Evolutionary conservation across 2,329 filamentous ascomycete species (phyloP).

Genomic region (Aschersonia sp.): DNA sequence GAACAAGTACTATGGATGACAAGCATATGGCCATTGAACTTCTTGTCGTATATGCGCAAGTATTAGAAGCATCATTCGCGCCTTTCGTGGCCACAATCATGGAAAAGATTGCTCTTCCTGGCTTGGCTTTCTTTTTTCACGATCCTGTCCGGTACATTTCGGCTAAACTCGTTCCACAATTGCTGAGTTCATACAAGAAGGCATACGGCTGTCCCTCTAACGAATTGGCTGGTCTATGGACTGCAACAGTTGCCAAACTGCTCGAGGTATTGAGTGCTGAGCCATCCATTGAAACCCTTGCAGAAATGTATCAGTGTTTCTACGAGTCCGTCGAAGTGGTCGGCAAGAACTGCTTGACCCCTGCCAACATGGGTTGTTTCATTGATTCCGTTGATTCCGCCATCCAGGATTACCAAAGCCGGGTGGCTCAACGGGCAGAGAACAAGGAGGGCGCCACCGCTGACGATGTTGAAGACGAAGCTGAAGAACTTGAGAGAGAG

Average conservation of each 20-base stretch:
- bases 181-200: constrained; percentile 89
- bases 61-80: constrained; percentile 83
- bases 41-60: constrained; percentile 91
- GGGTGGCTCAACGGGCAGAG: constrained; percentile 70
- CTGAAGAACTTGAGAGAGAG: constrained; percentile 73
- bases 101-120: constrained; percentile 89
- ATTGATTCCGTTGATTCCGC: constrained; percentile 76
- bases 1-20: constrained; percentile 91
- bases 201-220: constrained; percentile 69
- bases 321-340: constrained; percentile 95
- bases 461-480: constrained; percentile 81
- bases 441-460: constrained; percentile 59
- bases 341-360: constrained; percentile 67
- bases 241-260: constrained; percentile 72
- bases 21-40: constrained; percentile 99
- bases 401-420: constrained; percentile 82
- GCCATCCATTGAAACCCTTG: constrained; percentile 87
- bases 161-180: constrained; percentile 83
- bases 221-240: constrained; percentile 73
- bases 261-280: constrained; percentile 88
- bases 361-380: constrained; percentile 71
- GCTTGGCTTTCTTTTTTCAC: constrained; percentile 97
- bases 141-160: constrained; percentile 92
- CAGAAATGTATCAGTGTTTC: constrained; percentile 99
- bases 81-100: constrained; percentile 86